These are phyloP conservation scores for Kuraishia ogatae DNA, from an alignment of 805 yeast genomes.

Conservation along the genomic window DNA sequence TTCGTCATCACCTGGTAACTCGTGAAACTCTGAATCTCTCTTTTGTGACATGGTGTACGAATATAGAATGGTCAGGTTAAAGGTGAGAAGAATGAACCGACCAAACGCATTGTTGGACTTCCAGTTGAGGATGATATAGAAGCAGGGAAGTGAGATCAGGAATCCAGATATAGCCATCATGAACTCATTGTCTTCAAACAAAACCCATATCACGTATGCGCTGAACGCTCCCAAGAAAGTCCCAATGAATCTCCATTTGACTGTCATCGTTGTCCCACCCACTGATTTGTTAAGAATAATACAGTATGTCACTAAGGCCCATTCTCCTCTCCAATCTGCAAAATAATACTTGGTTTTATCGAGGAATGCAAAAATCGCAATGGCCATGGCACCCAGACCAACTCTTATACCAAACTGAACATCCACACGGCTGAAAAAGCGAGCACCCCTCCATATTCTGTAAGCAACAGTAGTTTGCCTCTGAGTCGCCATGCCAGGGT, in stretches of 20 bases:
- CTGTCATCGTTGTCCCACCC: conserved; percentile 79
- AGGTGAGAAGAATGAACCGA: conserved; percentile 63
- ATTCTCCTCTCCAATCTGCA: conserved; percentile 67
- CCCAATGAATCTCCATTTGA: conserved; percentile 65
- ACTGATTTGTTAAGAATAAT: conserved; percentile 79
- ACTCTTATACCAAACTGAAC: conserved; percentile 75
- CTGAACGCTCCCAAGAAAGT: conserved; percentile 61
- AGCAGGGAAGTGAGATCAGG: conserved; percentile 36
- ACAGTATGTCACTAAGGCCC: conserved; percentile 77
- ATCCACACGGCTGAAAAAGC: conserved; percentile 51
- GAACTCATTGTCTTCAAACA: conserved; percentile 45
- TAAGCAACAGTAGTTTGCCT: conserved; percentile 20
- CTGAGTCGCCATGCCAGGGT: conserved; percentile 2
- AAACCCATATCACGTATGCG: conserved; percentile 54
- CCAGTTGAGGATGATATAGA: conserved; percentile 62
- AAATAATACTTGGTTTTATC: conserved; percentile 47
- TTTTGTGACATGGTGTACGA: conserved; percentile 59
- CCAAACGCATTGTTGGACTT: conserved; percentile 54
- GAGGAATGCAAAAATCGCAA: conserved; percentile 61
- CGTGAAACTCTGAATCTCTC: conserved; percentile 34
- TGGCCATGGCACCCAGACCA: conserved; percentile 63
- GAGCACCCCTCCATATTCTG: conserved; percentile 40
- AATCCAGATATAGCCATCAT: conserved; percentile 43
- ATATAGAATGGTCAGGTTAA: conserved; percentile 70
- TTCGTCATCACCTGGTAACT: conserved; percentile 34